phyloP scores from a whole-genome alignment of 2,329 filamentous ascomycete species.

The Byssochlamys sp. region DNA sequence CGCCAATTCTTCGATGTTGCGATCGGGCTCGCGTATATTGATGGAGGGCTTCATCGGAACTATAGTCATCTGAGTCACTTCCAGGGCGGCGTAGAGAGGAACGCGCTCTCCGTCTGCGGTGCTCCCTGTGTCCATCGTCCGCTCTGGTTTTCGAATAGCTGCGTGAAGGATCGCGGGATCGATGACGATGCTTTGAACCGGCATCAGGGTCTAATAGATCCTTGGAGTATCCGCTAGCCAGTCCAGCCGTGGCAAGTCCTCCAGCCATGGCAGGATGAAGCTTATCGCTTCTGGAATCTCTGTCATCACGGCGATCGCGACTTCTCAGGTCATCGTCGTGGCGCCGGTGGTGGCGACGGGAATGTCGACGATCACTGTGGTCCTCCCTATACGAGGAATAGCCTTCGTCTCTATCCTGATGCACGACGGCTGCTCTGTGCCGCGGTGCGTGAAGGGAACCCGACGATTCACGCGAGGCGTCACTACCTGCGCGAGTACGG shows the following conservation, averaged over 20 bases:
- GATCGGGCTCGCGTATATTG: constrained; percentile 20
- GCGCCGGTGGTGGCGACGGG: constrained; percentile 22
- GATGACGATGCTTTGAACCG: constrained; percentile 14
- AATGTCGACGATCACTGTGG: constrained; percentile 35
- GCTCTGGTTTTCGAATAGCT: constrained; percentile 2
- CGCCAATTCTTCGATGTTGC: constrained; percentile 14
- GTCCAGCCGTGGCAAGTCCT: constrained; percentile 28
- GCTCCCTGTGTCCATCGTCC: constrained; percentile 6
- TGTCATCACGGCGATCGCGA: constrained; percentile 3
- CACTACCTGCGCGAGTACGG: constrained; percentile 17
- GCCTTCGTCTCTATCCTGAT: constrained; percentile 39
- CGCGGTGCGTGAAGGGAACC: constrained; percentile 26
- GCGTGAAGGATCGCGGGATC: constrained; percentile 9
- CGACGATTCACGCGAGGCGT: constrained; percentile 28
- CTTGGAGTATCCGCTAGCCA: constrained; percentile 28
- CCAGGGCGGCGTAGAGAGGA: constrained; percentile 13
- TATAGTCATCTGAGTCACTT: constrained; percentile 19
- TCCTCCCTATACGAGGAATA: constrained; percentile 35
- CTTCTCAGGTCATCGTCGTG: constrained; percentile 11
- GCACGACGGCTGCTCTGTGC: constrained; percentile 37
- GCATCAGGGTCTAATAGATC: constrained; percentile 19
- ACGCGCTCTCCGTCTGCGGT: constrained; percentile 11
- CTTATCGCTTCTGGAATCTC: constrained; percentile 8
- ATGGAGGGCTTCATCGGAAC: constrained; percentile 25
- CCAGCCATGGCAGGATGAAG: constrained; percentile 9